A percentile compares a stretch with the other conserved stretches of the same genome.
phyloP scores from a whole-genome alignment of 1,284 basidiomycete genomes.

The Malassezia nana region DNA sequence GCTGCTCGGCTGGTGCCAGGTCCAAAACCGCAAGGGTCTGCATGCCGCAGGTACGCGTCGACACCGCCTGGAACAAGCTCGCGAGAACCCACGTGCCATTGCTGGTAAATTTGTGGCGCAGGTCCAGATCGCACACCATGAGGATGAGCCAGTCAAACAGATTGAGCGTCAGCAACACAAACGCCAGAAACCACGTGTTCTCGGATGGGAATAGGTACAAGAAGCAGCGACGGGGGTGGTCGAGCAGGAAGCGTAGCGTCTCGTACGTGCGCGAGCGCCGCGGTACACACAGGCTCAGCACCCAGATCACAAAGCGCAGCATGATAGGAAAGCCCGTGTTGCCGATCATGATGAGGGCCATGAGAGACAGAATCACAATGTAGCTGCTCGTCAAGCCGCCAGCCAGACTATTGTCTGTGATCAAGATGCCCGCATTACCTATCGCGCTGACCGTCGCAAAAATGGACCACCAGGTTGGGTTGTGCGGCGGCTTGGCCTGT shows the following conservation, averaged over 20 bases:
- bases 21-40: conserved; percentile 61
- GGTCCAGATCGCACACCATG: conserved; percentile 61
- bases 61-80: conserved; percentile 51
- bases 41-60: conserved; percentile 82
- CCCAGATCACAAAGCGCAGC: conserved; percentile 55
- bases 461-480: conserved; percentile 60
- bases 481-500: conserved; percentile 45
- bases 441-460: conserved; percentile 81
- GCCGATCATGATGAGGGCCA: conserved; percentile 69
- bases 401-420: conserved; percentile 75
- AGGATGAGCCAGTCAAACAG: conserved; percentile 70
- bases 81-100: conserved; percentile 56
- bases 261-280: conserved; percentile 60
- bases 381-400: conserved; percentile 74
- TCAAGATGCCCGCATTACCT: conserved; percentile 76
- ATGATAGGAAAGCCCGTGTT: conserved; percentile 63
- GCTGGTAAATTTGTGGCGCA: neutral
- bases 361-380: conserved; percentile 59
- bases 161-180: conserved; percentile 62
- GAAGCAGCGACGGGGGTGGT: conserved; percentile 88
- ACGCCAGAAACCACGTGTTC: conserved; percentile 82
- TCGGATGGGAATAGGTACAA: conserved; percentile 81
- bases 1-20: conserved; percentile 75
- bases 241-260: conserved; percentile 79
- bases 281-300: conserved; percentile 59